phyloP scores from a whole-genome alignment of 2,329 filamentous ascomycete species.

The Cordyceps javanica region DNA sequence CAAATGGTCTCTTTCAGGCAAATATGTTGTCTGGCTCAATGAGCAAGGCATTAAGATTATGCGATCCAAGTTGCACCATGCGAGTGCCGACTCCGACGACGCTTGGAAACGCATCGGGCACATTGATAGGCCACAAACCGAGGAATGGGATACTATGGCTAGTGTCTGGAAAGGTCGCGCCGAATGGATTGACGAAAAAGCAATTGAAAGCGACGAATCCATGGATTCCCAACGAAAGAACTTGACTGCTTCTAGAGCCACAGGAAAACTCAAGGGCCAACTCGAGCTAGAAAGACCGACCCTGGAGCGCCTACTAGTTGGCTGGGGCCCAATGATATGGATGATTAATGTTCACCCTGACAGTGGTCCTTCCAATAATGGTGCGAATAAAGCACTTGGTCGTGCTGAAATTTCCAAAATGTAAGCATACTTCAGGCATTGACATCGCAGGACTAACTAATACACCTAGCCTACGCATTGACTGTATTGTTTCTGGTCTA shows the following conservation, averaged over 20 bases:
- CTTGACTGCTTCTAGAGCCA: slow-evolving; percentile 34
- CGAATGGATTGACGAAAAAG: slow-evolving; percentile 87
- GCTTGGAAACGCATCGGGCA: slow-evolving; percentile 95
- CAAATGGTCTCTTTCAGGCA: slow-evolving; percentile 90
- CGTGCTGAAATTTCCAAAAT: slow-evolving; percentile 88
- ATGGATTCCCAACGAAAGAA: slow-evolving; percentile 26
- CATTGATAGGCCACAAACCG: slow-evolving; percentile 78
- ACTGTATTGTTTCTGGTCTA: slow-evolving; percentile 96
- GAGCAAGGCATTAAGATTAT: slow-evolving; percentile 98
- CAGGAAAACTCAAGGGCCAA: slow-evolving; percentile 44
- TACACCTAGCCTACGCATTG: slow-evolving; percentile 71
- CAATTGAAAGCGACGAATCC: slow-evolving; percentile 67
- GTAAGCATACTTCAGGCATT: slow-evolving; percentile 42
- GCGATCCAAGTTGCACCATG: slow-evolving; percentile 78
- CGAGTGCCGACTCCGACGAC: slow-evolving; percentile 67
- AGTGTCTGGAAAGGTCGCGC: slow-evolving; percentile 87
- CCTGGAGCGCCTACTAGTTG: slow-evolving; percentile 78
- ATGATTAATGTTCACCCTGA: slow-evolving; percentile 85
- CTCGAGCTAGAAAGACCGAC: slow-evolving; percentile 39
- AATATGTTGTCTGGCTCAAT: slow-evolving; percentile 91
- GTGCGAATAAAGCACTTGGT: slow-evolving; percentile 43
- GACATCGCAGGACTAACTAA: slow-evolving; percentile 20
- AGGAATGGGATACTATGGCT: slow-evolving; percentile 94
- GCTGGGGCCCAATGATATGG: slow-evolving; percentile 96
- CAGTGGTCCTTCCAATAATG: slow-evolving; percentile 35